Base-by-base conservation (phyloP, 441 rosid genomes). In the Eutrema salsugineum region DNA sequence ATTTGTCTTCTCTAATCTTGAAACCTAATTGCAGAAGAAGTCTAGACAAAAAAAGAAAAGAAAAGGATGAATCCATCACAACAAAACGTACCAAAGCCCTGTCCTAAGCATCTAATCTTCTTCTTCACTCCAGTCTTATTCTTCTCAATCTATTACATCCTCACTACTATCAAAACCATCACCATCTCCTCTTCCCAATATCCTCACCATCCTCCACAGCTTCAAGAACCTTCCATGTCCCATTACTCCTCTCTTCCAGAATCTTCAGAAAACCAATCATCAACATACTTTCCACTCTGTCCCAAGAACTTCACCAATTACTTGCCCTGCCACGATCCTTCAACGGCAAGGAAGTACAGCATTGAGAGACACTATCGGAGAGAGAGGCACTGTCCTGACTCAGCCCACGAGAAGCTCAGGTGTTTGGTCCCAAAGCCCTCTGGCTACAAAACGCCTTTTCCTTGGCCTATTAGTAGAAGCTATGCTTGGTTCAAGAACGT, bases 291-390 rank as follows among this genome's bases (percentile, higher is more conserved):
- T 47, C 57, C 60, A 14, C 53, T 73, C 38, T 89, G 88, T 73
- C 81, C 89, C 63, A 68, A 43, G 46, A 86, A 84, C 71, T 86
- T 83, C 83, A 82, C 89, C 59, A 69, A 83, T 71, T 83, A 85
- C 82, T 68, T 78, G 62, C 92, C 91, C 5, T 89, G 92, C 49
- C 91, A 87, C 8, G 89, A 83, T 33, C 86, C 81, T n/a, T 43
- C 79, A 20, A 77, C 79, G 33, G 85, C 82, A 65, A 53, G 66
- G 58, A 67, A 27, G 19, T 84, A 80, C 60, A 55, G 75, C 42
- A 22, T 44, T n/a, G 48, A 78, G 9, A 82, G 78, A 42, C 79
- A 82, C 79, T 82, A 80, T 15, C 32, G 76, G 76, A 76, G 87
- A 69, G 87, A 85, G 62, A 77, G 91, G 53, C 89, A 86, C 76